These are phyloP conservation scores for Aspergillus conjunctus DNA, from an alignment of 495 filamentous ascomycete genomes.

Conservation along the genomic window DNA sequence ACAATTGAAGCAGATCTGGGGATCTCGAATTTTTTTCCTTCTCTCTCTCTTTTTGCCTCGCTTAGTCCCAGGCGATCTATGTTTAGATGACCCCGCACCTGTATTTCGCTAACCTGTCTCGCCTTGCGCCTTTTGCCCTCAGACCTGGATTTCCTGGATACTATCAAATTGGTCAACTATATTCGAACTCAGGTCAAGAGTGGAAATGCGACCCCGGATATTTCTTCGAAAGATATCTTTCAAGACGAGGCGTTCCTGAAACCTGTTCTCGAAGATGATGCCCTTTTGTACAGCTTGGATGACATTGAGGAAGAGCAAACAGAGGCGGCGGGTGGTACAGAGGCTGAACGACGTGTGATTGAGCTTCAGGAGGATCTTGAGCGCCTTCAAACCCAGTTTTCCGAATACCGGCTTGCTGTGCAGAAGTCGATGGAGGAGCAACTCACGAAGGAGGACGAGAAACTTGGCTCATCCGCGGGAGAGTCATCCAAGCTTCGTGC, in stretches of 20 bases:
- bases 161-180: constrained; percentile 85
- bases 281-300: constrained; percentile 79
- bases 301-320: constrained; percentile 57
- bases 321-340: constrained; percentile 27
- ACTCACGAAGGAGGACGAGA: constrained; percentile 55
- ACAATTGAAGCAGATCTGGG: constrained; percentile 16
- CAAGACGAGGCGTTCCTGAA: constrained; percentile 75
- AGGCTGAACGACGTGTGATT: constrained; percentile 58
- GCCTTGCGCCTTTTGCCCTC: constrained; percentile 7
- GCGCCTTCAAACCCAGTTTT: constrained; percentile 65
- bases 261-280: constrained; percentile 88
- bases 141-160: constrained; percentile 81
- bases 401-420: constrained; percentile 70
- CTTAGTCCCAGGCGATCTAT: constrained; percentile 13
- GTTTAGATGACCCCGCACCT: constrained; percentile 6
- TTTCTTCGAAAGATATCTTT: constrained; percentile 61
- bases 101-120: constrained; percentile 26
- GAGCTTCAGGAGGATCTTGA: constrained; percentile 72
- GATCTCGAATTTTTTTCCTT: constrained; percentile 18
- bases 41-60: not conserved
- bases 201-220: constrained; percentile 54
- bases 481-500: constrained; percentile 23
- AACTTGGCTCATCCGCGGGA: constrained; percentile 26
- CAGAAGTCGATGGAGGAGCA: constrained; percentile 70
- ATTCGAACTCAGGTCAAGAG: constrained; percentile 59